Conservation (phyloP, 2,329 filamentous ascomycete species). For the Stemphylium beticola region DNA sequence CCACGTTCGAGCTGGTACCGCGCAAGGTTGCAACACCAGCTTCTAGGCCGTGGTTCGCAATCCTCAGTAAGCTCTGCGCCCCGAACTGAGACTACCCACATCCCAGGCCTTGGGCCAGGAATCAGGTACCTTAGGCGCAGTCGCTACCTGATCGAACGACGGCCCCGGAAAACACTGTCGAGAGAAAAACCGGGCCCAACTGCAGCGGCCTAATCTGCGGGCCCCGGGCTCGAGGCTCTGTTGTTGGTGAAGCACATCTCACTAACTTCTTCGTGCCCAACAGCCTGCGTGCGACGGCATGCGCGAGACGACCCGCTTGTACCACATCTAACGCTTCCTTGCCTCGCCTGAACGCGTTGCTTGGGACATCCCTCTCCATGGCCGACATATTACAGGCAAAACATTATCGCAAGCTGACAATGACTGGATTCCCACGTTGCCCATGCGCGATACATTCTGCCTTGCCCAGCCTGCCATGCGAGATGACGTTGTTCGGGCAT, state of each 20-base stretch:
- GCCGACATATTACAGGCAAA: neutral
- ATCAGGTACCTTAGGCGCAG: conserved; percentile 6
- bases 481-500: conserved; percentile 14
- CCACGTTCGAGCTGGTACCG: neutral
- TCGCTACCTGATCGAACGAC: conserved; percentile 22
- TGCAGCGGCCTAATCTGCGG: conserved; percentile 18
- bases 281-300: conserved; percentile 8
- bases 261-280: conserved; percentile 20
- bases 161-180: conserved; percentile 12
- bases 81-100: neutral
- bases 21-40: neutral
- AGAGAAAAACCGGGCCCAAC: conserved; percentile 6
- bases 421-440: conserved; percentile 2
- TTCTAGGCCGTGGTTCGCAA: neutral
- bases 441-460: neutral
- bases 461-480: conserved; percentile 13
- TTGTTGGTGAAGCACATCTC: conserved; percentile 3
- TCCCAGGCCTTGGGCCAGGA: neutral
- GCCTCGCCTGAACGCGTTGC: conserved; percentile 2
- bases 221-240: conserved; percentile 21
- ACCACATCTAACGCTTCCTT: conserved; percentile 2
- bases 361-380: neutral
- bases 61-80: too few species aligned
- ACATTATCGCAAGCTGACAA: neutral
- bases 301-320: conserved; percentile 27